These are phyloP conservation scores for Linderina pennispora DNA, from an alignment of 192 early-diverging fungal species.

Conservation along the genomic window DNA sequence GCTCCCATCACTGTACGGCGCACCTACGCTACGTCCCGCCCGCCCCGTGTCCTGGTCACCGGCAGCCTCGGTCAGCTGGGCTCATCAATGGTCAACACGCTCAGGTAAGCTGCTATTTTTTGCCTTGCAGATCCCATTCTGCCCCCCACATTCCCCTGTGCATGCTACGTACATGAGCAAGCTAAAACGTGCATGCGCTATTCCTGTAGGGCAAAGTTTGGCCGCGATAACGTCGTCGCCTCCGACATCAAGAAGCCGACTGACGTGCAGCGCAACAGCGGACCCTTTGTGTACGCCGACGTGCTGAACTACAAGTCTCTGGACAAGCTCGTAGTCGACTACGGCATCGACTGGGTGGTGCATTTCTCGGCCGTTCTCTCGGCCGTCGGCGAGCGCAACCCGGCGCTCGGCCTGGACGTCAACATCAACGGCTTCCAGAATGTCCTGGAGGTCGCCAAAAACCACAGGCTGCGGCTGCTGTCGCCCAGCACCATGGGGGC, in stretches of 20 bases:
- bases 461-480: slow-evolving; percentile 52
- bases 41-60: slow-evolving; percentile 55
- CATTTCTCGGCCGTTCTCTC: slow-evolving; percentile 61
- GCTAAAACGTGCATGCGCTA: no score
- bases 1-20: slow-evolving; percentile 10
- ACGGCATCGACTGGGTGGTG: slow-evolving; percentile 62
- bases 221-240: slow-evolving; percentile 56
- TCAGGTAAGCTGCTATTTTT: slow-evolving; percentile 41
- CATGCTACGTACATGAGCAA: no score
- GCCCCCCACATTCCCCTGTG: background rate
- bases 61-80: slow-evolving; percentile 62
- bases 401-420: slow-evolving; percentile 51
- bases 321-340: slow-evolving; percentile 59
- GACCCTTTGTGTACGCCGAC: slow-evolving; percentile 62
- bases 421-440: slow-evolving; percentile 66
- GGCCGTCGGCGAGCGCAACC: slow-evolving; percentile 63
- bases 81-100: slow-evolving; percentile 53
- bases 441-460: slow-evolving; percentile 54
- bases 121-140: background rate
- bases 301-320: slow-evolving; percentile 58
- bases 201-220: slow-evolving; percentile 46
- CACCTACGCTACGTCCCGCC: slow-evolving; percentile 14
- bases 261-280: slow-evolving; percentile 39
- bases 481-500: slow-evolving; percentile 65
- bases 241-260: slow-evolving; percentile 62